phyloP scores from a whole-genome alignment of 257 asterid species.

The Solanum chmielewskii region DNA sequence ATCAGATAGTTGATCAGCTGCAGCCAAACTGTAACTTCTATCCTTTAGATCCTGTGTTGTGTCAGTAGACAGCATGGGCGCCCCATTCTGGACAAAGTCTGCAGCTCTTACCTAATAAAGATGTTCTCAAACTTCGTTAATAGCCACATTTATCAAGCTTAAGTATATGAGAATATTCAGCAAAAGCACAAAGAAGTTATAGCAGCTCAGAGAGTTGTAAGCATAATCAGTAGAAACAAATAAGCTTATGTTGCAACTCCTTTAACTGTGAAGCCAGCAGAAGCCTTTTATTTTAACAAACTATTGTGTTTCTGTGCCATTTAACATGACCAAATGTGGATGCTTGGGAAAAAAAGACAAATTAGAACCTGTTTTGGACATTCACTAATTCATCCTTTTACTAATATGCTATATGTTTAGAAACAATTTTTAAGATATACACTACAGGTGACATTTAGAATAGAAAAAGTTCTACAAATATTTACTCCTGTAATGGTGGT shows the following conservation, averaged over 20 bases:
- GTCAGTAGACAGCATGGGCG: not conserved
- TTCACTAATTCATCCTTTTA: not conserved
- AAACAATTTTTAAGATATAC: not conserved
- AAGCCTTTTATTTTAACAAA: not conserved
- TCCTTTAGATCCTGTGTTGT: not conserved
- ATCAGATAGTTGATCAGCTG: not conserved
- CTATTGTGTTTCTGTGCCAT: not conserved
- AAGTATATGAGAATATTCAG: not conserved
- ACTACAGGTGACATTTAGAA: not conserved
- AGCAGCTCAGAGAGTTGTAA: not conserved
- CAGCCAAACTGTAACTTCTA: not conserved
- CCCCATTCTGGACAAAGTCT: conserved; percentile 32
- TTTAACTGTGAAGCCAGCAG: not conserved
- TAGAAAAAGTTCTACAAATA: not conserved
- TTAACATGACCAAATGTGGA: not conserved
- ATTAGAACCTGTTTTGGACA: not conserved
- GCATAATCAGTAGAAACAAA: not conserved
- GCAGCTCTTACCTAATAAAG: conserved; percentile 62
- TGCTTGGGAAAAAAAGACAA: not conserved
- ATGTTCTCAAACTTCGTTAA: not conserved
- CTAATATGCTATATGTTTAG: not conserved
- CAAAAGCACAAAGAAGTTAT: not conserved
- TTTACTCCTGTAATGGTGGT: not conserved
- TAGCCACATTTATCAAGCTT: not conserved
- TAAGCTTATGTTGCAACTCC: not conserved